Evolutionary conservation across 2,329 filamentous ascomycete genomes (phyloP).

Genomic region (Colletotrichum destructivum): DNA sequence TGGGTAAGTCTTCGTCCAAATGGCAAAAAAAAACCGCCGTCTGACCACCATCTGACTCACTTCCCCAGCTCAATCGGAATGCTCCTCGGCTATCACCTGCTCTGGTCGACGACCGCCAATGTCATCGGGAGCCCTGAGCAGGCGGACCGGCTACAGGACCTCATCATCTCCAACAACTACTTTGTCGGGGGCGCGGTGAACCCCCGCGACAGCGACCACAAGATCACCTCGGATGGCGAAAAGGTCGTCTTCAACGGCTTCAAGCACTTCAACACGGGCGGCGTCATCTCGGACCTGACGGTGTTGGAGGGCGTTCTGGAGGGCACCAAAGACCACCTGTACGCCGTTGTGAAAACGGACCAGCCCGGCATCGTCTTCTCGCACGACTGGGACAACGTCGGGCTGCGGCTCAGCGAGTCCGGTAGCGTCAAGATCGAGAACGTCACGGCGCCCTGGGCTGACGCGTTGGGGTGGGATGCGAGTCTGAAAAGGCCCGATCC

Average conservation of each 20-base stretch:
- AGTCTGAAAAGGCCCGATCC: constrained; percentile 65
- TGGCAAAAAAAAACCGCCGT: neutral
- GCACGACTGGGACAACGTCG: constrained; percentile 77
- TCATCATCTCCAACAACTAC: constrained; percentile 75
- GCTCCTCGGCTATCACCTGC: constrained; percentile 75
- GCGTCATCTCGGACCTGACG: constrained; percentile 76
- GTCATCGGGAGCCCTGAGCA: constrained; percentile 74
- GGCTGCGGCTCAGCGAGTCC: constrained; percentile 75
- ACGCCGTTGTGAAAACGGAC: constrained; percentile 71
- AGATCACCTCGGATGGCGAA: constrained; percentile 68
- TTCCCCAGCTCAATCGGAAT: constrained; percentile 69
- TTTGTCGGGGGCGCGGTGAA: constrained; percentile 78
- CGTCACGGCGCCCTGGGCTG: constrained; percentile 69
- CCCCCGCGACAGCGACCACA: constrained; percentile 73
- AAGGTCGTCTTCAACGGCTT: constrained; percentile 72
- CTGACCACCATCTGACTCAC: neutral
- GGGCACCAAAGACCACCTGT: constrained; percentile 73
- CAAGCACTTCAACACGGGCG: constrained; percentile 79
- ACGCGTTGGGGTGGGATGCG: constrained; percentile 74
- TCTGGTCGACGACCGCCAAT: constrained; percentile 74
- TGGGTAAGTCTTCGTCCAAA: constrained; percentile 58
- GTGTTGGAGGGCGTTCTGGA: constrained; percentile 75
- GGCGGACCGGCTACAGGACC: constrained; percentile 68
- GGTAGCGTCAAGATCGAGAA: constrained; percentile 74
- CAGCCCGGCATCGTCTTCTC: constrained; percentile 71